Conservation (phyloP, 2,329 filamentous ascomycete genomes). For the Exutisphaerella laricina region DNA sequence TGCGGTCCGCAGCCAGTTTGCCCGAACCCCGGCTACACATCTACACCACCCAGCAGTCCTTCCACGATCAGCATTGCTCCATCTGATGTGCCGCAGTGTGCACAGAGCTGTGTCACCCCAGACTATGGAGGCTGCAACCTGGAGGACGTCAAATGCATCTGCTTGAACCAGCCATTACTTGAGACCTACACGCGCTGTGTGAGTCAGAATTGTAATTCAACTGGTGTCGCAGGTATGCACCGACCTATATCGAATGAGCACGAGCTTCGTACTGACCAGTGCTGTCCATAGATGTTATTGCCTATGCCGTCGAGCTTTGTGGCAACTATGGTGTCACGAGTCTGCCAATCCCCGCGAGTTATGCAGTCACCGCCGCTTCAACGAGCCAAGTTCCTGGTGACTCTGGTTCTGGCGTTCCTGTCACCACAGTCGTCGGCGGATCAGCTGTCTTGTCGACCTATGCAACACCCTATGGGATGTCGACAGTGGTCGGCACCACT, state of each 20-base stretch:
- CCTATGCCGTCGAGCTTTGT: slow-evolving; percentile 40
- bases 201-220: slow-evolving; percentile 29
- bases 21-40: too few species aligned
- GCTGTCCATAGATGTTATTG: slow-evolving; percentile 35
- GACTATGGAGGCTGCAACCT: slow-evolving; percentile 35
- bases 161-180: slow-evolving; percentile 35
- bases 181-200: slow-evolving; percentile 40
- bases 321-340: slow-evolving; percentile 34
- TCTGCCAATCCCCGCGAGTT: slow-evolving; percentile 38
- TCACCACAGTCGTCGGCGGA: too few species aligned
- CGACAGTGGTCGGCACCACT: too few species aligned
- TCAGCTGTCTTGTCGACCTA: too few species aligned
- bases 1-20: slow-evolving; percentile 29
- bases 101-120: slow-evolving; percentile 34
- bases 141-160: slow-evolving; percentile 41
- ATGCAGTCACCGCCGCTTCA: too few species aligned
- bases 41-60: too few species aligned
- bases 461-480: too few species aligned
- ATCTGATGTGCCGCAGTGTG: slow-evolving; percentile 31
- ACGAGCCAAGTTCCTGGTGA: too few species aligned
- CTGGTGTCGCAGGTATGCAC: slow-evolving; percentile 20
- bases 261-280: neutral
- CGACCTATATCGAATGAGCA: neutral
- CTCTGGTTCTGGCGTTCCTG: too few species aligned
- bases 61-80: too few species aligned